Evolutionary conservation across 495 filamentous ascomycete species (phyloP).

Genomic region (Lepraria neglecta): DNA sequence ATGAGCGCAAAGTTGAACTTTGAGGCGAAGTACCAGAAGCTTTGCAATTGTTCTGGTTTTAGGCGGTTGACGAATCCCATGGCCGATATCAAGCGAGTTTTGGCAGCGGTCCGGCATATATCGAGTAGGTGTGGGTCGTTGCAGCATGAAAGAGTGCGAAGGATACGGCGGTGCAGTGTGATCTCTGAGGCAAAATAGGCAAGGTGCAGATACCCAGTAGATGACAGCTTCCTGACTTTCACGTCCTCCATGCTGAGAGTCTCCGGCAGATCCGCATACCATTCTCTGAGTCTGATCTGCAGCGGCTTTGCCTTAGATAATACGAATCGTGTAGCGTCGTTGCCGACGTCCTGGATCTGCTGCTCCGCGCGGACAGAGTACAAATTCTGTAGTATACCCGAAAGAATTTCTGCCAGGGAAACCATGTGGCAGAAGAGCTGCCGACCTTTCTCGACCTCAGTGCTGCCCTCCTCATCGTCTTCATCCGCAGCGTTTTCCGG

Average conservation of each 20-base stretch:
- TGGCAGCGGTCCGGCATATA: slow-evolving; percentile 74
- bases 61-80: slow-evolving; percentile 75
- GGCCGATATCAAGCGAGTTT: slow-evolving; percentile 67
- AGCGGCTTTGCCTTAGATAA: slow-evolving; percentile 73
- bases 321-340: slow-evolving; percentile 40
- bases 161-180: slow-evolving; percentile 74
- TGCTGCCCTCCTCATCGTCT: slow-evolving; percentile 47
- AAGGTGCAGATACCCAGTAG: slow-evolving; percentile 70
- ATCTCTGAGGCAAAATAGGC: slow-evolving; percentile 82
- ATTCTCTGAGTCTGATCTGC: slow-evolving; percentile 75
- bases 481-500: slow-evolving; percentile 54
- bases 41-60: slow-evolving; percentile 61
- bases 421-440: slow-evolving; percentile 69
- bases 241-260: slow-evolving; percentile 59
- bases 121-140: slow-evolving; percentile 64
- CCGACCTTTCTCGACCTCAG: slow-evolving; percentile 62
- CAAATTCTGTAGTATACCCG: slow-evolving; percentile 73
- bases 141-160: slow-evolving; percentile 54
- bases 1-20: slow-evolving; percentile 77
- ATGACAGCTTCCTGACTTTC: slow-evolving; percentile 43
- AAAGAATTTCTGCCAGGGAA: slow-evolving; percentile 64
- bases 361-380: slow-evolving; percentile 61
- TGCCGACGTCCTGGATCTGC: slow-evolving; percentile 39
- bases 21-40: slow-evolving; percentile 79
- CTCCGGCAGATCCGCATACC: slow-evolving; percentile 62